Percentiles rank a stretch among this genome's conserved stretches.
These are phyloP conservation scores for Hylodesmum podocarpum DNA, from an alignment of 306 rosid species.

Conservation along the genomic window DNA sequence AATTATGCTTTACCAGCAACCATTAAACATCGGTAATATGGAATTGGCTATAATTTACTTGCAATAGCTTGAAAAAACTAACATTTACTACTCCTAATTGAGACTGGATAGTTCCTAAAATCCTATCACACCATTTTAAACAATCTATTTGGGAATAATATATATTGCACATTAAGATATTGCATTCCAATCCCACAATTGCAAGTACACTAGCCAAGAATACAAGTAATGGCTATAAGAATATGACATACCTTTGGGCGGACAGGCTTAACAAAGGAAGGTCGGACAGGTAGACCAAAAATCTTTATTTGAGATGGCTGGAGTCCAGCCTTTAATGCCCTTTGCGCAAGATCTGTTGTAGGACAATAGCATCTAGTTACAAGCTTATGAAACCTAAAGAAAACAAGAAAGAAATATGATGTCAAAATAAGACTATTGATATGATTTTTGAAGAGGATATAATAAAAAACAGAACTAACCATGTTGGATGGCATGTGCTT, in stretches of 20 bases:
- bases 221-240: neutral
- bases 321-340: slow-evolving; percentile 92
- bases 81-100: neutral
- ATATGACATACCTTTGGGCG: slow-evolving; percentile 68
- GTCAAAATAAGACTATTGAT: slow-evolving; percentile 33
- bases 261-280: slow-evolving; percentile 85
- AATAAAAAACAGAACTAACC: slow-evolving; percentile 46
- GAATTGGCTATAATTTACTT: neutral
- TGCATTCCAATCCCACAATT: slow-evolving; percentile 4
- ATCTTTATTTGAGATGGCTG: slow-evolving; percentile 80
- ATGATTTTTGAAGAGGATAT: neutral
- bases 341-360: slow-evolving; percentile 74
- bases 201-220: neutral
- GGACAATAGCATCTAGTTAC: slow-evolving; percentile 99
- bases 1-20: neutral
- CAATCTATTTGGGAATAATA: neutral
- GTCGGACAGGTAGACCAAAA: slow-evolving; percentile 88
- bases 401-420: slow-evolving; percentile 31
- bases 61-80: slow-evolving; percentile 2
- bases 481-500: slow-evolving; percentile 99
- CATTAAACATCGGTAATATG: neutral
- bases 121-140: slow-evolving; percentile 3
- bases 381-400: slow-evolving; percentile 93
- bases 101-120: neutral
- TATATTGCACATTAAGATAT: neutral